Evolutionary conservation across 192 early-diverging fungal genomes (phyloP).

Genomic region (Phlyctochytrium arcticum): DNA sequence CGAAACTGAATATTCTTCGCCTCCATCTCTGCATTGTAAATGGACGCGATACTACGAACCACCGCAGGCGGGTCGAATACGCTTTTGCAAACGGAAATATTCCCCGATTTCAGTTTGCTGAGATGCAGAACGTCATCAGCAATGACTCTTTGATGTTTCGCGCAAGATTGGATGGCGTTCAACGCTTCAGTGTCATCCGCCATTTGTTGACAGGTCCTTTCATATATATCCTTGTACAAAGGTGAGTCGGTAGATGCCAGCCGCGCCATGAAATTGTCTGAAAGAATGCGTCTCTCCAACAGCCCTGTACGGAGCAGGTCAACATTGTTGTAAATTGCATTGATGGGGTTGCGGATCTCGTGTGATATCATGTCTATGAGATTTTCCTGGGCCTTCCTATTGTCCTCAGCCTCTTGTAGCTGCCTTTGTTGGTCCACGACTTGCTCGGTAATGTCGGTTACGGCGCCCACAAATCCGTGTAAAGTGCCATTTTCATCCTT

Average conservation of each 20-base stretch:
- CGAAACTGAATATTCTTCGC: neutral
- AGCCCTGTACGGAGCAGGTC: neutral
- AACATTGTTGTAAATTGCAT: conserved; percentile 14
- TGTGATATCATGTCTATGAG: conserved; percentile 34
- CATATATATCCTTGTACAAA: too few species aligned
- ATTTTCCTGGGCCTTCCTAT: conserved; percentile 22
- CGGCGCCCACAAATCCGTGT: neutral
- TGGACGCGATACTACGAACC: neutral
- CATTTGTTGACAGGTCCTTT: neutral
- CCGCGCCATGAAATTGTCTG: neutral
- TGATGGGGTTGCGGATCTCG: conserved; percentile 37
- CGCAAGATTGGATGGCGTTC: conserved; percentile 23
- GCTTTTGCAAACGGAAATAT: neutral
- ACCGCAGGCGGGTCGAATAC: neutral
- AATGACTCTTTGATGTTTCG: conserved; percentile 24
- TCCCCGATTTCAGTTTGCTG: conserved; percentile 4
- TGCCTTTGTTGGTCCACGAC: neutral
- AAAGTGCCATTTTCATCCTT: neutral
- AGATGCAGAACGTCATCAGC: conserved; percentile 27
- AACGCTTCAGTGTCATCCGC: conserved; percentile 10
- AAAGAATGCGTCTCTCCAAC: neutral
- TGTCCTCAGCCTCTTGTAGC: conserved; percentile 27
- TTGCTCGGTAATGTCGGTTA: conserved; percentile 16
- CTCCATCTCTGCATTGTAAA: neutral
- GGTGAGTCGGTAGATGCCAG: neutral